Evolutionary conservation across 768 basidiomycete genomes (phyloP).

Genomic region (Leccinum pellstonianum): DNA sequence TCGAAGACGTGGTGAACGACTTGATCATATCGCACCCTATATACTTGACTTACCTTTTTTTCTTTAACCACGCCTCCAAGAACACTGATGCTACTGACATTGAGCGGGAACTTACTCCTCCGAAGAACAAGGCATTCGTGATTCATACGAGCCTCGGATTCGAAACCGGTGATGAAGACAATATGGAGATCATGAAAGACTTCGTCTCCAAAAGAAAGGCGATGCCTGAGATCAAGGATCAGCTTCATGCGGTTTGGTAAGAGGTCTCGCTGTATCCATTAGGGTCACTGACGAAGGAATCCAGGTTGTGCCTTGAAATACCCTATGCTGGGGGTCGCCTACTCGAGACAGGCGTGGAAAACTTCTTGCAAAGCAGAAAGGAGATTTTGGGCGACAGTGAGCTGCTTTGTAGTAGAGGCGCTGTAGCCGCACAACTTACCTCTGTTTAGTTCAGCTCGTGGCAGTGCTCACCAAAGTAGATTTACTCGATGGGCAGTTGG

Average conservation of each 20-base stretch:
- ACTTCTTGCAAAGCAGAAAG: slow-evolving; percentile 5
- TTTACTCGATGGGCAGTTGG: slow-evolving; percentile 4
- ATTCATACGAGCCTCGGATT: slow-evolving; percentile 21
- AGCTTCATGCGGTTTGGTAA: slow-evolving; percentile 19
- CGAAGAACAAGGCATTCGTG: slow-evolving; percentile 14
- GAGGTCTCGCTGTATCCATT: not conserved
- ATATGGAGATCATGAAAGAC: slow-evolving; percentile 3
- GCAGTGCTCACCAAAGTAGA: slow-evolving; percentile 19
- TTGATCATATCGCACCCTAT: not conserved
- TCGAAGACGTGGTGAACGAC: slow-evolving; percentile 7
- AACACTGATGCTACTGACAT: not conserved
- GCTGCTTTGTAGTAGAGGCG: not conserved
- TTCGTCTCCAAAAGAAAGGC: not conserved
- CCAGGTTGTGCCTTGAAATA: slow-evolving; percentile 19
- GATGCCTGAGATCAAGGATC: slow-evolving; percentile 2
- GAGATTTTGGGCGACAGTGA: slow-evolving; percentile 13
- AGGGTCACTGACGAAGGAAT: not conserved
- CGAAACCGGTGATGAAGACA: slow-evolving; percentile 12
- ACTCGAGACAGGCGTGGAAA: slow-evolving; percentile 17
- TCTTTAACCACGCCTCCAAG: slow-evolving; percentile 4
- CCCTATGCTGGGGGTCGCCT: slow-evolving; percentile 15
- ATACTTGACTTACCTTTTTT: not conserved
- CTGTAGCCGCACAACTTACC: slow-evolving; percentile 8
- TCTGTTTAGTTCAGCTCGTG: slow-evolving; percentile 2
- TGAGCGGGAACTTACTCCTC: slow-evolving; percentile 9